Conservation (phyloP, 176 grass and related monocot species). For the Phoenix roebelenii region DNA sequence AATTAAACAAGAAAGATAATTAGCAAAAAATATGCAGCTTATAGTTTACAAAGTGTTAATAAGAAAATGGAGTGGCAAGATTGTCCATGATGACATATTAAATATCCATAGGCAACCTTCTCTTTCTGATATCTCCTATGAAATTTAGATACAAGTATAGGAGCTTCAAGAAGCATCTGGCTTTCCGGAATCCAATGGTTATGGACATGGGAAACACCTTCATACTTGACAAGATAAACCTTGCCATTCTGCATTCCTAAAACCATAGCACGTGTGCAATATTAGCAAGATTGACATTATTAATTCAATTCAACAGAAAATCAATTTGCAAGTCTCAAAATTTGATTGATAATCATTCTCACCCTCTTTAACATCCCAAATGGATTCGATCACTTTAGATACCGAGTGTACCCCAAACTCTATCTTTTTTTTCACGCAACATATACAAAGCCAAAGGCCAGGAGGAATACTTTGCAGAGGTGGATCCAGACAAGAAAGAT, state of each 20-base stretch:
- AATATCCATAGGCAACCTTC: constrained; percentile 25
- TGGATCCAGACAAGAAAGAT: constrained; percentile 68
- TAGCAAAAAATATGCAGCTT: neutral
- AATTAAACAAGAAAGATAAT: constrained; percentile 4
- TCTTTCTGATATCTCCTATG: constrained; percentile 47
- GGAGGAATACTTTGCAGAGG: constrained; percentile 36
- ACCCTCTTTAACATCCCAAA: constrained; percentile 88
- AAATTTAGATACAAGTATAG: constrained; percentile 61
- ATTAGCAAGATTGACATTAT: neutral
- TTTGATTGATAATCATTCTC: constrained; percentile 4
- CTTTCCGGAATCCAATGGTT: constrained; percentile 70
- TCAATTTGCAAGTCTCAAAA: too few relatives aligned
- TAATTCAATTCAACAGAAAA: too few relatives aligned
- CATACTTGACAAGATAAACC: constrained; percentile 83
- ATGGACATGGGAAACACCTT: constrained; percentile 72
- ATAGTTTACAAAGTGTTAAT: too few relatives aligned
- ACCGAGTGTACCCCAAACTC: constrained; percentile 58
- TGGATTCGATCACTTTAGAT: constrained; percentile 54
- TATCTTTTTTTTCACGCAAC: constrained; percentile 58
- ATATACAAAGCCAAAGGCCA: constrained; percentile 62
- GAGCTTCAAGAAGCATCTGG: constrained; percentile 44
- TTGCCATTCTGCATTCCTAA: constrained; percentile 38
- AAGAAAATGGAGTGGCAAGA: too few relatives aligned
- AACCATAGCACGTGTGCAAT: constrained; percentile 4
- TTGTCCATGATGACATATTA: too few relatives aligned